Percentiles rank a stretch among this genome's conserved stretches.
Conservation (phyloP, 108 stramenopile genomes). For the Cylindrotheca fusiformis region DNA sequence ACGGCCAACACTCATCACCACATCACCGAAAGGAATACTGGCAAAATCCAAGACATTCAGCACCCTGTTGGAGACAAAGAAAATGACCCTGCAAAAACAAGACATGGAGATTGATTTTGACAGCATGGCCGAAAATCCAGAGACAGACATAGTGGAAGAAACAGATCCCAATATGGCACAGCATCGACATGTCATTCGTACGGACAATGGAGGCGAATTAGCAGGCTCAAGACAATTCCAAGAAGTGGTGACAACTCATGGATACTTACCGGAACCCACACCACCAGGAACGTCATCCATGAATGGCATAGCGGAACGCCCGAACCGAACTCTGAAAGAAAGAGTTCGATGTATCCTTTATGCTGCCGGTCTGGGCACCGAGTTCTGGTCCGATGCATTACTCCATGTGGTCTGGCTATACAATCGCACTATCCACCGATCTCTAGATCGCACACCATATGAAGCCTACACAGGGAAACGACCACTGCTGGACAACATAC, state of each 20-base stretch:
- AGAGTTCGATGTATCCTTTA: constrained; percentile 10
- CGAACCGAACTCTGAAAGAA: constrained; percentile 6
- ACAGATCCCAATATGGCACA: background rate
- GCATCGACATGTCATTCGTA: background rate
- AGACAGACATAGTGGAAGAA: background rate
- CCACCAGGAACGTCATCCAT: constrained; percentile 5
- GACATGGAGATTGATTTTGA: too few relatives aligned
- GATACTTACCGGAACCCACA: background rate
- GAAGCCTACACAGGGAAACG: too few relatives aligned
- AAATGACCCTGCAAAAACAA: too few relatives aligned
- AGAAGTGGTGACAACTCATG: background rate
- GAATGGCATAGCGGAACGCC: constrained; percentile 19
- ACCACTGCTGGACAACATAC: background rate
- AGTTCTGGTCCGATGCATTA: constrained; percentile 15
- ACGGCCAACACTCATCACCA: background rate
- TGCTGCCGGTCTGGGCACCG: constrained; percentile 6
- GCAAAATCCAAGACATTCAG: background rate
- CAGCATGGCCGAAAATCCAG: background rate
- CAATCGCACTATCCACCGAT: constrained; percentile 8
- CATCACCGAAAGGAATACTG: too few relatives aligned
- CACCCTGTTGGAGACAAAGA: background rate
- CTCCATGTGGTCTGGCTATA: constrained; percentile 12
- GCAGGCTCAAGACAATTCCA: background rate
- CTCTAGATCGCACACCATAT: background rate
- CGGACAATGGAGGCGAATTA: constrained; percentile 12